Base-by-base conservation (phyloP, 176 grass and related monocot genomes). In the Rhynchospora tenuis region DNA sequence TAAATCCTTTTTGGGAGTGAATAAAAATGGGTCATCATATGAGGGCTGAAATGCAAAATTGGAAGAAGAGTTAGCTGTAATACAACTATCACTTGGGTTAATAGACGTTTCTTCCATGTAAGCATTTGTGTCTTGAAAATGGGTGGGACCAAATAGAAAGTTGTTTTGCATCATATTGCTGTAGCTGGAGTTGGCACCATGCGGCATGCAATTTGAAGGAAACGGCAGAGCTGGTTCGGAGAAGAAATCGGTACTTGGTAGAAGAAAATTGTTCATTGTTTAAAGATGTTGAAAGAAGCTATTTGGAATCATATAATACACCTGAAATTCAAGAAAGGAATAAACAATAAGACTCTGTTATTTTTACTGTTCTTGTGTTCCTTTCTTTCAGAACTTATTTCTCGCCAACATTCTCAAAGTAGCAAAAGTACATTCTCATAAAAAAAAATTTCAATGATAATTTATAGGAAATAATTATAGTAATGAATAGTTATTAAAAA, bases 221-320 rank as follows among this genome's bases (percentile, higher is more conserved):
- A 84, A 87, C 29, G 85, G 72, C 45, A 83, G 38, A 56, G 89
- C 89, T 9, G 44, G 44, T 82, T 66, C 74, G 55, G 62, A 28
- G 84, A 84, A 50, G 72, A 90, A 58, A 68, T 64, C 78, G 65
- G 74, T 66, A 56, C 45, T 87, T 22, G 43, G 72, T 84, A 91
- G 50, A 83, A 79, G 83, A 60, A 72, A 59, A 81, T 73, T 29
- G 81, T 86, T 81, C 78, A 91, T 90, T 65, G 83, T 47, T 81
- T 89, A 78, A 29, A 19, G 83, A 89, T 38, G 85, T 65, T 72
- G 87, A 83, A 2, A 87, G 52, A 33, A 87, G 50, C 46, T 61
- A 86, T 26, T 59, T 61, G 42, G 28, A 82, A 64, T 71, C 63
- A 89, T 85, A 45, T 74, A 51, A 81, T 51, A n/a, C 17, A 43